These are phyloP conservation scores for Hemileia vastatrix DNA, from an alignment of 1,284 basidiomycete species.

Conservation along the genomic window DNA sequence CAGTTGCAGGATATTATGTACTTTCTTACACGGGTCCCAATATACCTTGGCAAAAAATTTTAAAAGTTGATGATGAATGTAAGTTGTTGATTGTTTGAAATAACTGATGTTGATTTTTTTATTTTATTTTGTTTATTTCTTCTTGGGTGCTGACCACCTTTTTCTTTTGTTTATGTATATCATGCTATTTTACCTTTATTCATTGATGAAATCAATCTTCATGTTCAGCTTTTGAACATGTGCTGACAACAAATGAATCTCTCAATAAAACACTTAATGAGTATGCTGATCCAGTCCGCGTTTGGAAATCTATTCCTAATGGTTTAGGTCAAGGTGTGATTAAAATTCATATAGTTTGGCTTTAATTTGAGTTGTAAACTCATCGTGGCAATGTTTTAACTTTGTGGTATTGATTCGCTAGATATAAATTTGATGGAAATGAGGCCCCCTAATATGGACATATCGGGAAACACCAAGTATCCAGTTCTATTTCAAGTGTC, in stretches of 20 bases:
- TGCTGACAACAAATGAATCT: constrained; percentile 2
- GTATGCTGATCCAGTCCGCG: constrained; percentile 3
- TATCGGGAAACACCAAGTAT: constrained; percentile 81
- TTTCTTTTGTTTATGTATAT: no score
- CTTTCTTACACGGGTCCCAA: constrained; percentile 69
- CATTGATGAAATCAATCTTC: no score
- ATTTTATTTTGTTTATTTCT: neutral
- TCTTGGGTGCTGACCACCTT: neutral
- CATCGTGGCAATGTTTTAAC: neutral
- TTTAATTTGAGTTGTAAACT: neutral
- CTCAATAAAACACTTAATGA: constrained; percentile 3
- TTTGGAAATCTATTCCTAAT: constrained; percentile 4
- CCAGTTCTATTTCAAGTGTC: constrained; percentile 80
- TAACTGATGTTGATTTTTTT: neutral
- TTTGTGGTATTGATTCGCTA: constrained; percentile 35
- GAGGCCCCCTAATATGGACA: constrained; percentile 81
- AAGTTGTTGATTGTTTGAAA: constrained; percentile 32
- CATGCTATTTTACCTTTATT: no score
- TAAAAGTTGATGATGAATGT: constrained; percentile 58
- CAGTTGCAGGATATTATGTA: constrained; percentile 71
- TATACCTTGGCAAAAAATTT: constrained; percentile 74
- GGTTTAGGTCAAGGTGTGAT: constrained; percentile 3
- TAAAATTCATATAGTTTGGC: neutral
- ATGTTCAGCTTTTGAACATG: neutral
- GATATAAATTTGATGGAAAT: constrained; percentile 81